A percentile compares a stretch with the other conserved stretches of the same genome.
These are phyloP conservation scores for Phaffia tasmanica DNA, from an alignment of 768 basidiomycete species.

Conservation along the genomic window DNA sequence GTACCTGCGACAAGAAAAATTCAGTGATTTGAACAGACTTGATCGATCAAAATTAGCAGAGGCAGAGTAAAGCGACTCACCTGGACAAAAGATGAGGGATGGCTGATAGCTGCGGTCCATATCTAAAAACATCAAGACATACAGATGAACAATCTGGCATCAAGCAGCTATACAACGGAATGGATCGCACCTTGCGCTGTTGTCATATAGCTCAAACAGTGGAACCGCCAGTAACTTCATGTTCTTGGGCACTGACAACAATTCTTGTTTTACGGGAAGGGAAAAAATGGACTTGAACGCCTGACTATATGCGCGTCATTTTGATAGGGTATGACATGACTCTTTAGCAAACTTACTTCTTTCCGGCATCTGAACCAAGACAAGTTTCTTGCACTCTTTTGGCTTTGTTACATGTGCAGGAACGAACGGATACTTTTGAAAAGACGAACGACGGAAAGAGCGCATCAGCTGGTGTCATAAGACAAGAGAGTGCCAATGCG, in stretches of 20 bases:
- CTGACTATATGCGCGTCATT: too few species aligned
- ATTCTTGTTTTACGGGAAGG: conserved; percentile 47
- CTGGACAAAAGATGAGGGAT: conserved; percentile 66
- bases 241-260: conserved; percentile 92
- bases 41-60: too few species aligned
- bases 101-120: conserved; percentile 86
- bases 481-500: not conserved
- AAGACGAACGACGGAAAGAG: conserved; percentile 19
- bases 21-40: too few species aligned
- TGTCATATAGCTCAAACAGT: conserved; percentile 93
- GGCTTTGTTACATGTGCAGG: conserved; percentile 95
- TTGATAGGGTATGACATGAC: not conserved
- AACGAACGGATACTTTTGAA: conserved; percentile 70
- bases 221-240: conserved; percentile 72
- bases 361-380: conserved; percentile 89
- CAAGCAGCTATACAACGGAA: not conserved
- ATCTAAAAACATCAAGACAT: conserved; percentile 40
- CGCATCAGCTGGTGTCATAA: not conserved
- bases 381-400: conserved; percentile 95
- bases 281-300: not conserved
- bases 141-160: not conserved
- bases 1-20: not conserved
- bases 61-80: not conserved
- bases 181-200: conserved; percentile 62
- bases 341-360: conserved; percentile 51